phyloP scores from a whole-genome alignment of 2,329 filamentous ascomycete genomes.

The Pseudogymnoascus destructans region DNA sequence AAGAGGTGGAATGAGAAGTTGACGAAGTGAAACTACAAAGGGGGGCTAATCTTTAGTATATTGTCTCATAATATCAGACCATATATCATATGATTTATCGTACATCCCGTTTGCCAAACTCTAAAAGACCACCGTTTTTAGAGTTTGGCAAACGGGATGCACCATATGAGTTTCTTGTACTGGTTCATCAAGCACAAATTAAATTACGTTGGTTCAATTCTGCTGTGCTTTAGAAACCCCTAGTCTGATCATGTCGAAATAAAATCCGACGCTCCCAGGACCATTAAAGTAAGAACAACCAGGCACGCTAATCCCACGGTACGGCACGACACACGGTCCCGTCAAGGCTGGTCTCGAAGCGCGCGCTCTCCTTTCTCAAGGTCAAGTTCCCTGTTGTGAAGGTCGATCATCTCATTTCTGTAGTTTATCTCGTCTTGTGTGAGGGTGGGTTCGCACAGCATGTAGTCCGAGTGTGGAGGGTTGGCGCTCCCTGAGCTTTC shows the following conservation, averaged over 20 bases:
- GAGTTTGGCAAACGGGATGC: no score
- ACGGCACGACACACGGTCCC: not conserved
- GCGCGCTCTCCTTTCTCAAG: not conserved
- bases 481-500: not conserved
- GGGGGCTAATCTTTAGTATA: not conserved
- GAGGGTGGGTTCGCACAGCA: not conserved
- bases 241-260: not conserved
- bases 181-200: not conserved
- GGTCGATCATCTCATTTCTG: no score
- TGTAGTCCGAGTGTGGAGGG: not conserved
- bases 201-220: not conserved
- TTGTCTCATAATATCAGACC: not conserved
- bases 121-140: no score
- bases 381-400: not conserved
- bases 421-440: not conserved
- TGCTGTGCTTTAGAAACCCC: not conserved
- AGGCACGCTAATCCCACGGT: not conserved
- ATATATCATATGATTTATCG: not conserved
- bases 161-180: no score
- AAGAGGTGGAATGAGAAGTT: not conserved
- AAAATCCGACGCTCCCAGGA: not conserved
- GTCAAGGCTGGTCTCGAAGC: not conserved
- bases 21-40: not conserved
- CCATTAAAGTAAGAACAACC: not conserved
- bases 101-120: not conserved